A percentile compares a stretch with the other conserved stretches of the same genome.
These are phyloP conservation scores for Yamadazyma aaseri DNA, from an alignment of 1,139 yeast species.

Conservation along the genomic window DNA sequence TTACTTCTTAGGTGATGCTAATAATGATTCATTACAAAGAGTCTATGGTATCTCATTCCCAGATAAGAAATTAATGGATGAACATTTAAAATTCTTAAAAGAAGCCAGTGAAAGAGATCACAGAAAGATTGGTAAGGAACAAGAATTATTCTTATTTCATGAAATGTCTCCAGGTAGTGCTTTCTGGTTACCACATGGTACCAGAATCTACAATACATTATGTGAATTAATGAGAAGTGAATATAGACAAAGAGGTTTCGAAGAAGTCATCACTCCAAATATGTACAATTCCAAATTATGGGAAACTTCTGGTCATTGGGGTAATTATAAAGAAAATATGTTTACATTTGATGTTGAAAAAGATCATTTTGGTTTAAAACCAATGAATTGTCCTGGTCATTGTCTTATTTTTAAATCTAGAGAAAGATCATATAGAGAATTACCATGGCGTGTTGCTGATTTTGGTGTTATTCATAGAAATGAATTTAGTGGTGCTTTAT, in stretches of 20 bases:
- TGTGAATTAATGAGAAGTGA: constrained; percentile 75
- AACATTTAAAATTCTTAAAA: constrained; percentile 88
- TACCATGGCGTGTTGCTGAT: constrained; percentile 88
- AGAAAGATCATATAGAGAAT: constrained; percentile 84
- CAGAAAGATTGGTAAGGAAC: constrained; percentile 94
- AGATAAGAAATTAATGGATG: constrained; percentile 95
- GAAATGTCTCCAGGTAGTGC: constrained; percentile 98
- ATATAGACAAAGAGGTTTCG: constrained; percentile 89
- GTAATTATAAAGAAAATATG: constrained; percentile 92
- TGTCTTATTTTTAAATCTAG: constrained; percentile 80
- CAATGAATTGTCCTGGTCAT: constrained; percentile 99
- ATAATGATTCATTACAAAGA: constrained; percentile 94
- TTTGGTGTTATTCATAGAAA: constrained; percentile 94
- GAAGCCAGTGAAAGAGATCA: constrained; percentile 98
- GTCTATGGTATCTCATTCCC: constrained; percentile 99
- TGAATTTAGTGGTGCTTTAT: constrained; percentile 91
- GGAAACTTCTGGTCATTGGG: constrained; percentile 98
- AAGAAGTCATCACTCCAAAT: constrained; percentile 97
- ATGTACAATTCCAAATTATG: constrained; percentile 94
- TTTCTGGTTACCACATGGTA: constrained; percentile 98
- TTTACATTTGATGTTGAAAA: constrained; percentile 53
- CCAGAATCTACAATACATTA: constrained; percentile 88
- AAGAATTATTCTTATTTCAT: constrained; percentile 91
- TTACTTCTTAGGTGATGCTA: constrained; percentile 91
- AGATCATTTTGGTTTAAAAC: constrained; percentile 75